Base-by-base conservation (phyloP, 495 filamentous ascomycete genomes). In the Sphaerosporella brunnea region DNA sequence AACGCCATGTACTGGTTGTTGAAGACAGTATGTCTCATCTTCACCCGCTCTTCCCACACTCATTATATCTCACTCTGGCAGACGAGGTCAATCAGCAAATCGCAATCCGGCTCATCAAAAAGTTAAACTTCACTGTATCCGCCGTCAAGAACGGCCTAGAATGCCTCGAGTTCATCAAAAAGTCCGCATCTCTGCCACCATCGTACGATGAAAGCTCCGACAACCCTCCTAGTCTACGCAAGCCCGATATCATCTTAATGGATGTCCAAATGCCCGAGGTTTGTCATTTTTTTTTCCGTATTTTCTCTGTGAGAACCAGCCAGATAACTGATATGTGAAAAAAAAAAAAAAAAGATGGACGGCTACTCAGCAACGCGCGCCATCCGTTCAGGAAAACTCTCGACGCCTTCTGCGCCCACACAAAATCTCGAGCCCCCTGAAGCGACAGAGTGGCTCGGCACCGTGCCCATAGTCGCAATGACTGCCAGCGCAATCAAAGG, bases 231-330 rank as follows among this genome's bases (percentile, higher is more conserved):
- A 78, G 73, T 49, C 77, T 80, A 0, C 51, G 40, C 38, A 41
- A 52, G 8, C 57, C 57, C 2, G 57, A 88, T 51, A 78, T 88
- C n/a, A 82, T 88, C 38, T 68, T 88, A 5, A 90, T 92, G 84
- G 82, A 92, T 54, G 75, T 86, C 0, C 80, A 86, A 60, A 86
- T 90, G 80, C 79, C 82, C 3, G 67, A 85, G n/a, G n/a, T n/a
- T n/a, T n/a, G n/a, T n/a, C n/a, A n/a, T n/a, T n/a, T n/a, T n/a
- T n/a, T n/a, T n/a, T n/a, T n/a, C n/a, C n/a, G n/a, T n/a, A n/a
- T n/a, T n/a, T n/a, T n/a, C n/a, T n/a, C n/a, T n/a, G n/a, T n/a
- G n/a, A n/a, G n/a, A n/a, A n/a, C n/a, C n/a, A n/a, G n/a, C n/a
- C n/a, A n/a, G n/a, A n/a, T n/a, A n/a, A n/a, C n/a, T n/a, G n/a